Evolutionary conservation across 129 eudicot species (phyloP).

Genomic region (Flaveria ramosissima): DNA sequence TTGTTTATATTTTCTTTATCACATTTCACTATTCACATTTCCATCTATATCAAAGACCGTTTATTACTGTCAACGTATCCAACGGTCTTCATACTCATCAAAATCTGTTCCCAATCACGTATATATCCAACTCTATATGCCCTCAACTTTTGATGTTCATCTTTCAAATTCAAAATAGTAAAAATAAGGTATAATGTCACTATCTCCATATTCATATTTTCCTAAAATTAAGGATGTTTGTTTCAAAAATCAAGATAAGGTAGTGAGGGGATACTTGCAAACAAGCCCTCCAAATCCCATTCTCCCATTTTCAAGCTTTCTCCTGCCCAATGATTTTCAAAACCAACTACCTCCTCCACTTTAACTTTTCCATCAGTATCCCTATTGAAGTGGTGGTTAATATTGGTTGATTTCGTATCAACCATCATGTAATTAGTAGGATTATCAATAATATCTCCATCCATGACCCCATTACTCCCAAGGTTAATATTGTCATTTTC

Average conservation of each 20-base stretch:
- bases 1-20: slow-evolving; percentile 18
- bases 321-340: slow-evolving; percentile 63
- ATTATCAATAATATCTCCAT: slow-evolving; percentile 23
- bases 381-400: slow-evolving; percentile 32
- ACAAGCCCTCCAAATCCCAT: slow-evolving; percentile 85
- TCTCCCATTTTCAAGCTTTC: slow-evolving; percentile 75
- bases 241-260: slow-evolving; percentile 69
- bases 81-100: background rate
- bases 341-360: slow-evolving; percentile 58
- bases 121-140: slow-evolving; percentile 21
- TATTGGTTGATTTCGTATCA: slow-evolving; percentile 44
- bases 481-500: slow-evolving; percentile 54
- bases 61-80: background rate
- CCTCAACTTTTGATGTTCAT: background rate
- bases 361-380: slow-evolving; percentile 45
- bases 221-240: slow-evolving; percentile 32
- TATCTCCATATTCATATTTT: slow-evolving; percentile 30
- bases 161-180: background rate
- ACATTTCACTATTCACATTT: slow-evolving; percentile 36
- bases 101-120: slow-evolving; percentile 14
- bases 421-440: slow-evolving; percentile 29
- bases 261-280: slow-evolving; percentile 71
- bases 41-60: slow-evolving; percentile 12
- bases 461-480: slow-evolving; percentile 34
- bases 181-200: slow-evolving; percentile 27